Percentiles rank a stretch among this genome's conserved stretches.
Conservation (phyloP, 2,329 filamentous ascomycete genomes). For the Monosporascus sp. region DNA sequence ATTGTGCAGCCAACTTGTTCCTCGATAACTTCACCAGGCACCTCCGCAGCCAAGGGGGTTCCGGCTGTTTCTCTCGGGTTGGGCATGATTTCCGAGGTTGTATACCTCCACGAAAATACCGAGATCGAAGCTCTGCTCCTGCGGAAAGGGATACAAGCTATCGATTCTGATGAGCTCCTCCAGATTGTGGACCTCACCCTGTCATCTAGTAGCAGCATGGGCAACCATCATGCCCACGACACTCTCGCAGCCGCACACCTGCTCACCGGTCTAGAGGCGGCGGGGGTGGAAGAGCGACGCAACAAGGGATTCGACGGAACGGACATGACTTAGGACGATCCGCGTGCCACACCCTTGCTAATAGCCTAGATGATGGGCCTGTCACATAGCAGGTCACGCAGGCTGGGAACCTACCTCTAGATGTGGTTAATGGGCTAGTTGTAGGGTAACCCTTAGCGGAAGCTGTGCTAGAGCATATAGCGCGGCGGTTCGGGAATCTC, state of each 20-base stretch:
- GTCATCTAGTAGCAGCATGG: constrained; percentile 2
- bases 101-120: constrained; percentile 30
- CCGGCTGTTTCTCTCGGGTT: constrained; percentile 24
- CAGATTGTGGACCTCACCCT: constrained; percentile 23
- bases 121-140: constrained; percentile 30
- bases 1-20: constrained; percentile 29
- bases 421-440: neutral
- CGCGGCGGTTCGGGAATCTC: constrained; percentile 1
- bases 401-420: neutral
- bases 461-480: neutral
- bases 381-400: neutral
- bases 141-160: constrained; percentile 30
- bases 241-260: constrained; percentile 11
- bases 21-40: constrained; percentile 29
- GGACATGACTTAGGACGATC: constrained; percentile 8
- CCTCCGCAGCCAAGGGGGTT: constrained; percentile 20
- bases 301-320: constrained; percentile 14
- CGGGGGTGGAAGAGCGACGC: constrained; percentile 12
- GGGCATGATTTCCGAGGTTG: constrained; percentile 31
- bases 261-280: constrained; percentile 20
- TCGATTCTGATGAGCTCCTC: constrained; percentile 28
- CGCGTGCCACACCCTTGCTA: constrained; percentile 11
- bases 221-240: neutral
- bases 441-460: neutral
- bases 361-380: constrained; percentile 1